Evolutionary conservation across 805 yeast species (phyloP), one percentile per base, ranked within the genome.

Genomic region (Metschnikowia lochheadii): DNA sequence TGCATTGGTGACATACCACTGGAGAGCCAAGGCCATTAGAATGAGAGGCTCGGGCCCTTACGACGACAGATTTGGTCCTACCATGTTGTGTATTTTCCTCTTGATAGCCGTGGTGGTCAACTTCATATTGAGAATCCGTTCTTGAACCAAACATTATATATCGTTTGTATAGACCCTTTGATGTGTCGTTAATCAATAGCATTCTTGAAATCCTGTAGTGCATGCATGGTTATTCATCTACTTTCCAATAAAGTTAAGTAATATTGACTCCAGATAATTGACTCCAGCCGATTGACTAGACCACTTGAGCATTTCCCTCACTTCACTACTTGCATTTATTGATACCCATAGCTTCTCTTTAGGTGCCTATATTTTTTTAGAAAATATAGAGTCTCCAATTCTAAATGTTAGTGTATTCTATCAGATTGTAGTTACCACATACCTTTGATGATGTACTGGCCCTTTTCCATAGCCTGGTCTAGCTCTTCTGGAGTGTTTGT

Each of bases 11-110:
- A 94, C 98, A 11, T 94, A 94, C 69, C 99, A 94, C 71, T 95
- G 99, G 99, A 88, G 99, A 77, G 99, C 99, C 1, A 89, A 91
- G 66, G 99, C 99, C 52, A 94, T 94, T 60, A 85, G 99, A 70
- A 81, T 92, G 72, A 85, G 98, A 71, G 99, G 99, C 39, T 83
- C 96, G 13, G 99, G 99, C 44, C 99, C 99, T n/a, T 94, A 94
- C 67, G 99, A 94, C 65, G 99, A 94, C 71, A 83, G 99, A 66
- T 85, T 94, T 59, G 99, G 99, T 41, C 99, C 99, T 43, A 95
- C 99, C 14, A 85, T 92, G 87, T 80, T 94, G 62, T 94, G 99
- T 73, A 79, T 92, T 76, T 94, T 94, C 75, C 78, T 94, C 63
- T 77, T 94, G 56, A 82, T 90, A 44, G 97, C 99, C 1, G 97